phyloP scores from a whole-genome alignment of 2,329 filamentous ascomycete species.

The Hypoxylon sp. region DNA sequence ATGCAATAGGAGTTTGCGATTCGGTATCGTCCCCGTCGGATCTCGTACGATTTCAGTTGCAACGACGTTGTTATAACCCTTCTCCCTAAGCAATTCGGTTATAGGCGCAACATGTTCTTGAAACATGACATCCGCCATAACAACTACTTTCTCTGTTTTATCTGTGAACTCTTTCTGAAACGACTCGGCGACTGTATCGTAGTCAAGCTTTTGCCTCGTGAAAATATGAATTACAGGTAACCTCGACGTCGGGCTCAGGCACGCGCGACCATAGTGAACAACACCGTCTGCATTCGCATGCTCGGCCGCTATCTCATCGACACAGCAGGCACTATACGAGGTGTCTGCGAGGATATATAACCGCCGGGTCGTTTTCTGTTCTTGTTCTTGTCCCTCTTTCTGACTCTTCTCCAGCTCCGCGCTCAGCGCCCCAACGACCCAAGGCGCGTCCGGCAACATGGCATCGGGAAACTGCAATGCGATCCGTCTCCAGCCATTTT shows the following conservation, averaged over 20 bases:
- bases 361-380: slow-evolving; percentile 50
- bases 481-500: slow-evolving; percentile 79
- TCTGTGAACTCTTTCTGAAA: slow-evolving; percentile 80
- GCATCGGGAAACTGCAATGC: slow-evolving; percentile 96
- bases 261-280: slow-evolving; percentile 94
- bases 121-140: slow-evolving; percentile 94
- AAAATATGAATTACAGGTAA: slow-evolving; percentile 93
- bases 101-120: slow-evolving; percentile 79
- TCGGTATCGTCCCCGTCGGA: slow-evolving; percentile 85
- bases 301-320: slow-evolving; percentile 96
- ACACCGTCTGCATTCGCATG: slow-evolving; percentile 92
- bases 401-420: slow-evolving; percentile 52
- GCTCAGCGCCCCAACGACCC: slow-evolving; percentile 78
- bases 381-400: slow-evolving; percentile 30
- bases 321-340: slow-evolving; percentile 96
- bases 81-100: slow-evolving; percentile 65
- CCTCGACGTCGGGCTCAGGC: slow-evolving; percentile 88
- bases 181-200: slow-evolving; percentile 69
- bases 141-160: slow-evolving; percentile 74
- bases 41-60: slow-evolving; percentile 82
- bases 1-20: slow-evolving; percentile 73
- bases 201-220: slow-evolving; percentile 79
- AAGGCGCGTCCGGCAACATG: slow-evolving; percentile 88
- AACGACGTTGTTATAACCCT: slow-evolving; percentile 80
- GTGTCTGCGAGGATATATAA: slow-evolving; percentile 94